Evolutionary conservation across 768 basidiomycete genomes (phyloP), one percentile per base, ranked within the genome.

Genomic region (Cystoderma amianthinum): DNA sequence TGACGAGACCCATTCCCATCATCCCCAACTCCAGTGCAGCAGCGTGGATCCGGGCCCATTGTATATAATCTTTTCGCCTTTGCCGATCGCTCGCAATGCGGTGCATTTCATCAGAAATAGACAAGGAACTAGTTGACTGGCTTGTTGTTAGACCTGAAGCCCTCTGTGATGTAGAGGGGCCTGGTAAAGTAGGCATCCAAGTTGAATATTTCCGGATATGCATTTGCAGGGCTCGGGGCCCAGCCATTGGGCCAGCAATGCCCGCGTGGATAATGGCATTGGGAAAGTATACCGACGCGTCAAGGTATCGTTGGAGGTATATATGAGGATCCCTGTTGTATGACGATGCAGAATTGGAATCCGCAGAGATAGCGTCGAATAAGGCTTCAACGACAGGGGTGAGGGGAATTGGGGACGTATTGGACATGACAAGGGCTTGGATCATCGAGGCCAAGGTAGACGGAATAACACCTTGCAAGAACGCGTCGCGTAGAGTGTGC

Each of bases 41-140:
- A 0, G 76, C 80, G 47, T 82, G 80, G 10, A 82, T 75, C 24
- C 76, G 71, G 0, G 80, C 80, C 80, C 80, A 82, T 39, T 78
- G 75, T 0, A 82, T 74, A 45, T 82, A 70, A 41, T 81, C 78
- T 41, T 79, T 80, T 42, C 77, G 67, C 3, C 77, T 64, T 48
- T 79, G 77, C 33, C 80, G 64, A 41, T 82, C 80, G 17, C 51
- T 58, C 16, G 76, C 77, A 41, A 81, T 78, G 13, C 79, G 68
- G 42, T 80, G 76, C 72, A 82, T 74, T 52, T 80, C 77, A 48
- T 78, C 78, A 5, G 69, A 63, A 37, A 79, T 60, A 15, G 74
- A 72, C 1, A 51, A 55, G 5, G 39, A 40, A 22, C 23, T 7
- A 13, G 39, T 7, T 30, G 22, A 11, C n/a, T 30, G 39, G 6